A percentile compares a stretch with the other conserved stretches of the same genome.
phyloP scores from a whole-genome alignment of 2,329 filamentous ascomycete species.

The Trichophyton benhamiae region DNA sequence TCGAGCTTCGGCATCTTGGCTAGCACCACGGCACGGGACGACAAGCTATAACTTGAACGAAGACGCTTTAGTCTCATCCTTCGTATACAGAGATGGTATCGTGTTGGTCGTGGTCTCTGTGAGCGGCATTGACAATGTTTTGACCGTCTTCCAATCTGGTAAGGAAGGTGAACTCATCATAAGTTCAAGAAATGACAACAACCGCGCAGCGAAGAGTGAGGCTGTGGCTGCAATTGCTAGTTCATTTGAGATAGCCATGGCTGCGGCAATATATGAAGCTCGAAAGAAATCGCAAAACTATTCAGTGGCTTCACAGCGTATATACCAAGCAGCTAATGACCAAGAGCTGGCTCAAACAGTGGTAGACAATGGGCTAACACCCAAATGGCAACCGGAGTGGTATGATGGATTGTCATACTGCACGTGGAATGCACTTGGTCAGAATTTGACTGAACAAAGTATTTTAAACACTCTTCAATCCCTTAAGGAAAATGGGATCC shows the following conservation, averaged over 20 bases:
- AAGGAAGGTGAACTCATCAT: constrained; percentile 54
- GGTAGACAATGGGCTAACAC: constrained; percentile 41
- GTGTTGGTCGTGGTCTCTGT: constrained; percentile 68
- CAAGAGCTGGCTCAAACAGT: not conserved
- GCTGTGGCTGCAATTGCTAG: constrained; percentile 61
- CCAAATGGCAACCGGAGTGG: constrained; percentile 69
- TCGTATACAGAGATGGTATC: constrained; percentile 57
- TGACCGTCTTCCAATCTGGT: constrained; percentile 56
- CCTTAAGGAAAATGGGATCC: constrained; percentile 58
- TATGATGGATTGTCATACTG: constrained; percentile 90
- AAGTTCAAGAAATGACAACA: constrained; percentile 59
- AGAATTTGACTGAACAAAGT: constrained; percentile 67
- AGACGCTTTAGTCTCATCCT: constrained; percentile 66
- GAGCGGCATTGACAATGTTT: constrained; percentile 58
- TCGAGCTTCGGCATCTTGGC: constrained; percentile 69
- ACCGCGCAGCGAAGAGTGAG: constrained; percentile 42
- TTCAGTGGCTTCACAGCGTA: constrained; percentile 13
- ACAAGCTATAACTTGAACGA: constrained; percentile 56
- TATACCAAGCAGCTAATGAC: not conserved
- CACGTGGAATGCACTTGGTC: constrained; percentile 90
- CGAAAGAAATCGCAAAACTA: constrained; percentile 45
- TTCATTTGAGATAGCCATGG: constrained; percentile 61
- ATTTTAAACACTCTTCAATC: constrained; percentile 62
- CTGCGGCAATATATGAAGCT: constrained; percentile 79
- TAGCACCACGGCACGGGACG: constrained; percentile 75